Evolutionary conservation across 2,329 filamentous ascomycete species (phyloP), one percentile per base, ranked within the genome.

Genomic region (Piedraia hortae): DNA sequence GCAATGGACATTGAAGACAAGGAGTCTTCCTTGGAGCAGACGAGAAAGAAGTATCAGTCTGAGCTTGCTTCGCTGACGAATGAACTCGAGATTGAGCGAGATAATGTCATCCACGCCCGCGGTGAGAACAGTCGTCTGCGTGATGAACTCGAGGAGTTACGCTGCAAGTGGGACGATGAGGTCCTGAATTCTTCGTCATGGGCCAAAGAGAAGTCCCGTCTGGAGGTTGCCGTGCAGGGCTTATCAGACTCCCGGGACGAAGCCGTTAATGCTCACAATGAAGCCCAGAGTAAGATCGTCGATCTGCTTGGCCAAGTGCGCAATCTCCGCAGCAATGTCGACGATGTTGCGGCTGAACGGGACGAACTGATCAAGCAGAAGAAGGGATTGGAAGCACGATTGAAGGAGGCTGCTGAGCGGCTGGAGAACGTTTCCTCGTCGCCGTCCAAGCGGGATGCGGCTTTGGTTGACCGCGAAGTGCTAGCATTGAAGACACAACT

Each of bases 1-100:
- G 80, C 80, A 26, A 89, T 89, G 45, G 85, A 93, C 37, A 74
- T 93, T 25, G 85, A 93, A 45, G 82, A 97, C 47, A 91, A 85
- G 45, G 82, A 93, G 46, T 70, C 70, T 6, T 85, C 74, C 33
- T 73, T 91, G 62, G 85, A 97, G 48, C 82, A 93, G 47, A 91
- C 82, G 19, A 65, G 82, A 38, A 85, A 82, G 56, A 97, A 93
- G 54, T 97, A 93, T 43, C 85, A 93, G 43, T 62, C 69, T 18
- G 82, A 97, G 44, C 77, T 91, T 41, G 71, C 75, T 9, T 72
- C 72, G 3, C 54, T 93, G 21, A 85, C 73, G 23, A 78, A 80
- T 36, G 85, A 97, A 47, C 63, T 97, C 12, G 82, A 93, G 41
- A 61, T 89, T 28, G 80, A 89, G 34, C 71, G 85, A 16, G 80